Base-by-base conservation (phyloP, 2,329 filamentous ascomycete genomes). In the Phyllosticta citriasiana region DNA sequence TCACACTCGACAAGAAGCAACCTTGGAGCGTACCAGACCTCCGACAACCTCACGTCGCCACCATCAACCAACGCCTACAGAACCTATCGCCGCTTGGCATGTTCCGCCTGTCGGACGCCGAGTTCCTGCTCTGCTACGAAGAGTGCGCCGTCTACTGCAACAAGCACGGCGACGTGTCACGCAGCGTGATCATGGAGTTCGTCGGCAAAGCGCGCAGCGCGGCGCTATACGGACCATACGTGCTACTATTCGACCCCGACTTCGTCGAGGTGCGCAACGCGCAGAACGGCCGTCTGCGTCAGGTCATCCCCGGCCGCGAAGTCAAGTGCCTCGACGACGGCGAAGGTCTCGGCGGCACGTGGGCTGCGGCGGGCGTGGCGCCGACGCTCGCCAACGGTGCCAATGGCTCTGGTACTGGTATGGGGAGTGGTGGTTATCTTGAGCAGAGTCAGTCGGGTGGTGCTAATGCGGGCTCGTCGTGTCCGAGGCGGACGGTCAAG, bases 141-240 rank as follows among this genome's bases (percentile, higher is more conserved):
- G 91, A 97, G 74, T 97, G 93, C 68, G 94, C 92, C 19, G 92
- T 99, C 8, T 99, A 97, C 70, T 89, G 97, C 71, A 95, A 99
- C 79, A 97, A 97, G 76, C 91, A 97, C 74, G 94, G 94, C 66
- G 94, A 99, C 64, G 91, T 99, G 27, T 93, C 87, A 50, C 88
- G 95, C 54, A 91, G 88, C 27, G 90, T 97, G 62, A 92, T 97
- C 69, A 96, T 99, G 91, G 91, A 97, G 72, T 99, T 97, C 73
- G 94, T 96, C n/a, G 94, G 94, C 66, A 93, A 88, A 69, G 94
- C 94, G 1, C 87, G 88, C 64, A 85, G 86, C 12, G 92, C 92
- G 1, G 94, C 91, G 64, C 87, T 97, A 77, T 95, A 91, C 68
- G 92, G 91, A 1, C 88, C 91, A 62, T 97, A 96, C 72, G 83